Base-by-base conservation (phyloP, 306 rosid species). In the Chamaecrista fasciculata region DNA sequence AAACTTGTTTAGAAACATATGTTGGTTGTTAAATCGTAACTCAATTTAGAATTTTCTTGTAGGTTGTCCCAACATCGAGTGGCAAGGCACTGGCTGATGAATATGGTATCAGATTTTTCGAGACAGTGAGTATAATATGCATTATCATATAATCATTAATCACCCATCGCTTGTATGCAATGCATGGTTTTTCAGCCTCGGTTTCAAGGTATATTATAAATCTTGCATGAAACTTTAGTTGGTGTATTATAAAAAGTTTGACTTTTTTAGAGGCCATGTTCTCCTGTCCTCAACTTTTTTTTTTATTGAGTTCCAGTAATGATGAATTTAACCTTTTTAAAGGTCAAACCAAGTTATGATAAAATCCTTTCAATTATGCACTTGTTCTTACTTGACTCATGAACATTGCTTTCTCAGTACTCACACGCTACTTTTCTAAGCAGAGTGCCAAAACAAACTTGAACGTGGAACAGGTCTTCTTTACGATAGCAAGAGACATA, bases 391-490 rank as follows among this genome's bases (percentile, higher is more conserved):
- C 1, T 33, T 15, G 39, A 33, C 43, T 53, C 9, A 12, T 72
- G 51, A 33, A 29, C 55, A 50, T 34, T 26, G 48, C 51, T 40
- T 55, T 29, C 55, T 43, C 20, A 11, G 52, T 15, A 7, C 37
- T 42, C 20, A 29, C 14, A 50, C n/a, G n/a, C n/a, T 25, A 61
- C 40, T 21, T 63, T 69, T 62, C 33, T 56, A 4, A 34, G 48
- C 81, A 77, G 81, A 77, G 81, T 57, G 81, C 77, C 71, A 77
- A 77, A 66, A 56, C 77, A 49, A 77, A 77, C n/a, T 43, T 64
- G 43, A 77, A 77, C 16, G 81, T 70, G 52, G 76, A 70, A 36
- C 67, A 77, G 49, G 70, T 77, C 39, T 77, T 77, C 67, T 64
- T 55, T 57, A 43, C 81, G 0, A 70, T 77, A 4, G 70, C 81